Conservation (phyloP, 2,329 filamentous ascomycete genomes). For the Harringtonia lauricola region DNA sequence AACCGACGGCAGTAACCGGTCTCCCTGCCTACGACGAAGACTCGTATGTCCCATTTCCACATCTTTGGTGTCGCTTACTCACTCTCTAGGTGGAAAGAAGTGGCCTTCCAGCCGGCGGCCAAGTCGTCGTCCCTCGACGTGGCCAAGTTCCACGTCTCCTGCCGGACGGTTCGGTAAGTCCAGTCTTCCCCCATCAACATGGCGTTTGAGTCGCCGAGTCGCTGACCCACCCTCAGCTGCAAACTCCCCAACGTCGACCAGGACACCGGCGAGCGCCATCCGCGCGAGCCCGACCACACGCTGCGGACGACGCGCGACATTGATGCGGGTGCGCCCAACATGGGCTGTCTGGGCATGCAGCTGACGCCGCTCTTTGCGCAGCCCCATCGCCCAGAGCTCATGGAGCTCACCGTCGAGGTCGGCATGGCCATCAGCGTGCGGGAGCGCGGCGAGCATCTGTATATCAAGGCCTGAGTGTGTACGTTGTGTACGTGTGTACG, state of each 20-base stretch:
- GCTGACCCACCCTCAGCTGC: constrained; percentile 30
- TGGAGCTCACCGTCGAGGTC: constrained; percentile 38
- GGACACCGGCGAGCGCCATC: constrained; percentile 30
- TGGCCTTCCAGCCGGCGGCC: constrained; percentile 38
- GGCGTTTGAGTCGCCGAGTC: not conserved
- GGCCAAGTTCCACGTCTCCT: constrained; percentile 42
- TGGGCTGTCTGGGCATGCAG: constrained; percentile 55
- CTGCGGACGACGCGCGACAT: constrained; percentile 47
- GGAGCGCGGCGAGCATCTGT: constrained; percentile 32
- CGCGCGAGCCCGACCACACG: constrained; percentile 42
- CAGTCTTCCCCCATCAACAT: too few relatives aligned
- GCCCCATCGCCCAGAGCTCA: constrained; percentile 13
- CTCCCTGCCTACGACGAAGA: constrained; percentile 58
- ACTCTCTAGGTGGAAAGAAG: constrained; percentile 43
- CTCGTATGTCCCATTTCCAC: constrained; percentile 1
- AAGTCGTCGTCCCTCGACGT: constrained; percentile 27
- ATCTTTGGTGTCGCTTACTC: too few relatives aligned
- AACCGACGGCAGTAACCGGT: constrained; percentile 30
- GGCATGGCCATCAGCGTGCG: constrained; percentile 44
- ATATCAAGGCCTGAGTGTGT: constrained; percentile 9
- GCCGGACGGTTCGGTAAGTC: constrained; percentile 50
- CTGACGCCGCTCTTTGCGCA: constrained; percentile 42
- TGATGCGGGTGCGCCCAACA: constrained; percentile 45
- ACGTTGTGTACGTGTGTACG: too few relatives aligned
- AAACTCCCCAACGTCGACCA: constrained; percentile 62